Base-by-base conservation (phyloP, 1,284 basidiomycete genomes). In the Moesziomyces sp. region DNA sequence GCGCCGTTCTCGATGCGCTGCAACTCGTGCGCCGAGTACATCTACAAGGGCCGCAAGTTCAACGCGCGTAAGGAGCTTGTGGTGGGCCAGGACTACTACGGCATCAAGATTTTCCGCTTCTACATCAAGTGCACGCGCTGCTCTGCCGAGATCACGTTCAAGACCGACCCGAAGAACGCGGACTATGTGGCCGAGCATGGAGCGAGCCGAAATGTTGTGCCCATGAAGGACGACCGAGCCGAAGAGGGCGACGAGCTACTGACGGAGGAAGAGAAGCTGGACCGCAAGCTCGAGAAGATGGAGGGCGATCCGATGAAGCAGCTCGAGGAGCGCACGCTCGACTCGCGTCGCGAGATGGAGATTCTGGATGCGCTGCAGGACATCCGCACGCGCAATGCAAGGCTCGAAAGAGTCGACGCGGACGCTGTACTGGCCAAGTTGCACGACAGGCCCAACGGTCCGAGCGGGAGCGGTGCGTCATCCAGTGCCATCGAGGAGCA, bases 61-160 rank as follows among this genome's bases (percentile, higher is more conserved):
- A 99, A 99, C 79, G 97, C 97, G 2, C 89, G 96, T 52, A 99
- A 99, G 84, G 97, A 99, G 87, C 97, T 94, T 0, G 97, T 97
- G 16, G 90, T 93, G 8, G 94, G 93, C 1, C 94, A 99, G 84
- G 93, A 96, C 78, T 99, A 99, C 83, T 94, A 93, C 86, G 95
- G 95, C 14, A 97, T 99, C 87, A 97, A 97, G 85, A 96, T 95
- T 68, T 93, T 84, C 59, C 76, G 82, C 3, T 84, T 84, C 67
- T 84, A 84, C 62, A 83, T 84, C 74, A 78, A 78, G 47, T 84
- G 82, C 59, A 71, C 82, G 4, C 77, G 71, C 49, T 84, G 82
- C 61, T 97, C 94, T 2, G 92, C 95, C 9, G 97, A 99, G 84
- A 98, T 99, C 76, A 99, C 97, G 0, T 99, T 99, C 90, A 98